A percentile compares a stretch with the other conserved stretches of the same genome.
These are phyloP conservation scores for Lentinula boryana DNA, from an alignment of 768 basidiomycete genomes.

Conservation along the genomic window DNA sequence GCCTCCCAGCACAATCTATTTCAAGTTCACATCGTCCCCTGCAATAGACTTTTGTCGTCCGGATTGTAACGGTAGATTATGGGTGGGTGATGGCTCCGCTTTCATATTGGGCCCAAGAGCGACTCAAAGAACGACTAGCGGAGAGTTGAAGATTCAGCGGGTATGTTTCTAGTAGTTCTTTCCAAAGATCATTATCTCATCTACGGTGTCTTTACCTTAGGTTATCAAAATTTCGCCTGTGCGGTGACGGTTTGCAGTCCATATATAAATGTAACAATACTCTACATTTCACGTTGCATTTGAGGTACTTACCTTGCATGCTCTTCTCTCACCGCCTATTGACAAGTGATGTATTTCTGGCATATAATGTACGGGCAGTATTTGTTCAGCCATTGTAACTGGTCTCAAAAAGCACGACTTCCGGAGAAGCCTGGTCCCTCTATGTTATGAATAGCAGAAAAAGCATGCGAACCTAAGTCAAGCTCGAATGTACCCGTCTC, in stretches of 20 bases:
- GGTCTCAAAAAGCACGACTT: no score
- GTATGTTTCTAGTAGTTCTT: not conserved
- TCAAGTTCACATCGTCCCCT: not conserved
- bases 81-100: not conserved
- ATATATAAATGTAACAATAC: no score
- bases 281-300: no score
- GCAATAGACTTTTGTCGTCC: not conserved
- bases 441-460: no score
- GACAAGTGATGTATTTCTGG: no score
- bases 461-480: no score
- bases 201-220: not conserved
- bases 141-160: not conserved
- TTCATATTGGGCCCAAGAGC: not conserved
- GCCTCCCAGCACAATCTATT: not conserved
- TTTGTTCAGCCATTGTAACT: no score
- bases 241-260: not conserved
- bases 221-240: not conserved
- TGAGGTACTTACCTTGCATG: no score
- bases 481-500: no score
- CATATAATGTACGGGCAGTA: no score
- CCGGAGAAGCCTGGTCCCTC: no score
- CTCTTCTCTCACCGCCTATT: no score
- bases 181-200: not conserved
- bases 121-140: not conserved
- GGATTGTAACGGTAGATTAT: not conserved